These are phyloP conservation scores for Orbilia brochopaga DNA, from an alignment of 2,329 filamentous ascomycete genomes.

Conservation along the genomic window DNA sequence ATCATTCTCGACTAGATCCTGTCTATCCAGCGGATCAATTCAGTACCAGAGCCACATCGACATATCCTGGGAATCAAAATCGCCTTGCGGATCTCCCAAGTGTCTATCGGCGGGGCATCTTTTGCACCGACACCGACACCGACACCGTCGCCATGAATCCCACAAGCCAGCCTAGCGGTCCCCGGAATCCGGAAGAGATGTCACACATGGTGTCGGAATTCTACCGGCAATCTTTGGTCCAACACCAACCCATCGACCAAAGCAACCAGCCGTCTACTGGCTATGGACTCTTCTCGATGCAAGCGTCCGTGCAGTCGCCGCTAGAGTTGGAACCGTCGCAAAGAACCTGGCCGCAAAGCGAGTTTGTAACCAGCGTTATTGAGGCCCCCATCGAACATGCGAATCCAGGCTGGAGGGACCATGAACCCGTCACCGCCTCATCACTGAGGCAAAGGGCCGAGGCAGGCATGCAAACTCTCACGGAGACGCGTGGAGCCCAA, in stretches of 20 bases:
- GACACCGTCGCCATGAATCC: slow-evolving; percentile 14
- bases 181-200: slow-evolving; percentile 44
- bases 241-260: slow-evolving; percentile 33
- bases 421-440: slow-evolving; percentile 29
- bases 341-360: slow-evolving; percentile 40
- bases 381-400: slow-evolving; percentile 38
- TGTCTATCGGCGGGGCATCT: too few relatives aligned
- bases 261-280: slow-evolving; percentile 37
- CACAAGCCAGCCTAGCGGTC: slow-evolving; percentile 13
- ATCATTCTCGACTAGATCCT: too few relatives aligned
- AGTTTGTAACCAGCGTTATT: slow-evolving; percentile 42
- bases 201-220: slow-evolving; percentile 46
- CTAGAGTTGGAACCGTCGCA: slow-evolving; percentile 38
- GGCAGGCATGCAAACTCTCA: slow-evolving; percentile 35
- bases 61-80: too few relatives aligned
- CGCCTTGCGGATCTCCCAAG: too few relatives aligned
- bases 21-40: too few relatives aligned
- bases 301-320: slow-evolving; percentile 30
- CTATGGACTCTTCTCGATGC: slow-evolving; percentile 38
- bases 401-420: slow-evolving; percentile 40
- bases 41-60: background rate
- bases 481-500: slow-evolving; percentile 20
- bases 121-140: background rate
- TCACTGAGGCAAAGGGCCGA: slow-evolving; percentile 36
- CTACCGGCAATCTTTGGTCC: slow-evolving; percentile 38